These are phyloP conservation scores for Coniochaeta pulveracea DNA, from an alignment of 2,329 filamentous ascomycete genomes.

Conservation along the genomic window DNA sequence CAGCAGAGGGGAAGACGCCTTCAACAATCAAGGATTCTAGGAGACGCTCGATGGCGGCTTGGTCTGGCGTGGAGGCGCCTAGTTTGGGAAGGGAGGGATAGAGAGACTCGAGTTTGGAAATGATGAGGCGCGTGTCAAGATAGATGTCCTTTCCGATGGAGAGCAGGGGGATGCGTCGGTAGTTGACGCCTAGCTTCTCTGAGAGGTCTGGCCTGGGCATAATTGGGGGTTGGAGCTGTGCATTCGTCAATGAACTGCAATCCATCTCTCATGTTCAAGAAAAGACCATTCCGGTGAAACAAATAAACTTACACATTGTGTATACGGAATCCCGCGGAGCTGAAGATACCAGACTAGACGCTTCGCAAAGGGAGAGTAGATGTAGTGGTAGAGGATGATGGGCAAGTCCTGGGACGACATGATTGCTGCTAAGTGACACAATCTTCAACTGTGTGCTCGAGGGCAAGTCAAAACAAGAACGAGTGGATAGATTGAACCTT, in stretches of 20 bases:
- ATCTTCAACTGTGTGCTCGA: too few species aligned
- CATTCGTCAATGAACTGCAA: too few species aligned
- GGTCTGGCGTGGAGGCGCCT: constrained; percentile 23
- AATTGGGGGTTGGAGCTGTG: constrained; percentile 52
- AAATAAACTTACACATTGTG: constrained; percentile 54
- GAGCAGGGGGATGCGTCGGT: constrained; percentile 60
- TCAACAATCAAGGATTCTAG: constrained; percentile 46
- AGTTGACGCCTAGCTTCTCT: constrained; percentile 46
- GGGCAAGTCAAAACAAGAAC: too few species aligned
- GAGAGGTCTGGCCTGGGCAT: constrained; percentile 58
- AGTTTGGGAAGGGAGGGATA: constrained; percentile 29
- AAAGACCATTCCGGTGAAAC: too few species aligned
- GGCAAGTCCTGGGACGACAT: constrained; percentile 8
- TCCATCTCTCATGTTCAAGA: too few species aligned
- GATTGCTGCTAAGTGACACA: too few species aligned
- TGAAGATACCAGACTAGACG: constrained; percentile 57
- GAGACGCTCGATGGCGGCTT: constrained; percentile 38
- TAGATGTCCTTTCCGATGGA: constrained; percentile 58
- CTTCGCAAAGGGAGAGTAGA: constrained; percentile 51
- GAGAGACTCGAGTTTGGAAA: constrained; percentile 48
- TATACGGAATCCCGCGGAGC: constrained; percentile 53
- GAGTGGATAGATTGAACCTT: too few species aligned
- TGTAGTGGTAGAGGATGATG: constrained; percentile 58
- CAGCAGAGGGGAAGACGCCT: constrained; percentile 40
- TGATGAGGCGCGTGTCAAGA: constrained; percentile 57